A percentile compares a stretch with the other conserved stretches of the same genome.
Conservation (phyloP, 805 yeast genomes). For the Candida arabinofermentans region DNA sequence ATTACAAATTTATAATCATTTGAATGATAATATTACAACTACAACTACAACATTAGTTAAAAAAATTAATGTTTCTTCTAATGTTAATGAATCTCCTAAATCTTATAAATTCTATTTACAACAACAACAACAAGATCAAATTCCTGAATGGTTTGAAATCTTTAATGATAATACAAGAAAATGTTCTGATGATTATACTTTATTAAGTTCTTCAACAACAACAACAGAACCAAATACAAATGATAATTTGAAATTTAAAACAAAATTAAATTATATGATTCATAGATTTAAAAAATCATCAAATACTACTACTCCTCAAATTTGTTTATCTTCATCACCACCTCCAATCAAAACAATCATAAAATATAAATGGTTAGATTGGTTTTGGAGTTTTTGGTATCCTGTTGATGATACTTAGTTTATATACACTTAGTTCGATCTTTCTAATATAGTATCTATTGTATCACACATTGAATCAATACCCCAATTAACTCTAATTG, state of each 20-base stretch:
- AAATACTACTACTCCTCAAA: too few species aligned
- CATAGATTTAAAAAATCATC: too few species aligned
- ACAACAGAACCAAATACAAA: background rate
- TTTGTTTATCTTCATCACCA: conserved; percentile 9
- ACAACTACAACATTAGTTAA: background rate
- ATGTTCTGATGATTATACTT: too few species aligned
- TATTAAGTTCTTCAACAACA: background rate
- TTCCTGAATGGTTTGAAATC: conserved; percentile 17
- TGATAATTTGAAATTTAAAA: too few species aligned
- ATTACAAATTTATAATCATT: conserved; percentile 13
- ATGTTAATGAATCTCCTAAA: background rate
- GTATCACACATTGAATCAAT: conserved; percentile 49
- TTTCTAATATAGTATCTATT: conserved; percentile 36
- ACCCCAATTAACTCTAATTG: conserved; percentile 65
- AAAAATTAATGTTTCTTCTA: conserved; percentile 1
- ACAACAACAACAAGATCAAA: conserved; percentile 4
- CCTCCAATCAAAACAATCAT: conserved; percentile 8
- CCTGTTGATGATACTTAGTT: conserved; percentile 15
- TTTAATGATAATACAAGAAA: conserved; percentile 10
- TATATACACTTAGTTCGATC: background rate
- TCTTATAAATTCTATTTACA: conserved; percentile 15
- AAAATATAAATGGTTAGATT: conserved; percentile 16
- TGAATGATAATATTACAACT: too few species aligned
- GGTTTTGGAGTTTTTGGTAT: conserved; percentile 24
- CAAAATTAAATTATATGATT: too few species aligned